Evolutionary conservation across 345 rosid species (phyloP), one percentile per base, ranked within the genome.

Genomic region (Acer negundo): DNA sequence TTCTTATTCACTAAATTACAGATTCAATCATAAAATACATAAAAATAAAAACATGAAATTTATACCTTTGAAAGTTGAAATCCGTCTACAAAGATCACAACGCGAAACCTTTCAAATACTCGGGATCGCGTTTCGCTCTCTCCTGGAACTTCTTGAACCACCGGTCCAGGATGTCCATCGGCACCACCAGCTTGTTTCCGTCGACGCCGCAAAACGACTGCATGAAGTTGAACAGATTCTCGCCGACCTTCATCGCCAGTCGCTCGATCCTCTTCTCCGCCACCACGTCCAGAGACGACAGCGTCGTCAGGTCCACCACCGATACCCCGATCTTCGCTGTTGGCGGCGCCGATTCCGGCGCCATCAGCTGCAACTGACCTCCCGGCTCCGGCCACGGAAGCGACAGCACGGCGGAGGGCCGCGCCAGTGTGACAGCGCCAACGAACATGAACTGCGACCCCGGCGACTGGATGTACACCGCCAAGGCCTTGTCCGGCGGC

Each of bases 111-210:
- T 94, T 96, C 83, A 94, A 83, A 72, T 88, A 96, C 62, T 87
- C 91, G 20, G 97, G 95, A 75, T 95, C 99, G 49, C 98, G 93
- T 82, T 91, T 95, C 11, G 98, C 94, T 80, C 84, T 87, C 77
- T 94, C 98, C 78, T 91, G 98, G 76, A 96, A 96, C 89, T 96
- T 95, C 82, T 91, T 94, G 77, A 96, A 96, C 99, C 99, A 94
- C 24, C 98, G 89, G 71, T 96, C 98, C 83, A 96, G 80, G 42
- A 95, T 95, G 83, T 95, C 99, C 95, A 89, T 92, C 5, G 99
- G 98, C 63, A 96, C 99, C 49, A 96, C 86, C 87, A 94, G 82
- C 73, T 80, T 94, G 80, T 86, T 90, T 35, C 97, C 97, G 75
- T 96, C 98, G 19, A 90, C 90, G 7, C 97, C 97, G 72, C 98